Evolutionary conservation across 768 basidiomycete genomes (phyloP), one percentile per base, ranked within the genome.

Genomic region (Scleroderma bovista): DNA sequence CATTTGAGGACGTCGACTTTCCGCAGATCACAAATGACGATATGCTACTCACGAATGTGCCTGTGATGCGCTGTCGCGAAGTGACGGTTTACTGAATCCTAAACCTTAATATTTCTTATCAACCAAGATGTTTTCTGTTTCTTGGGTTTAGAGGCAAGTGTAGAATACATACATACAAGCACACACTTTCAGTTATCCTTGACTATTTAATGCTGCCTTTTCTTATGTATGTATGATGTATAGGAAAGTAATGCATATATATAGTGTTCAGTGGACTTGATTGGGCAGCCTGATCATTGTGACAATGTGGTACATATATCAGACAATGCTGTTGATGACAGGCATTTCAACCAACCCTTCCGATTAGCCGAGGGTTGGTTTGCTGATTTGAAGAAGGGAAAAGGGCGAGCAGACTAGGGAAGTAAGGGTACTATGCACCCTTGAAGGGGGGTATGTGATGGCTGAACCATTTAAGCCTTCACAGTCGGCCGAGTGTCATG

Each of bases 61-160:
- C 55, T 57, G 54, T 22, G 45, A 44, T 44, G 6, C 45, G 53
- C 31, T 52, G 59, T 54, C 57, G 59, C 38, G 54, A 56, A 1
- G 56, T 64, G 50, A 57, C 53, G 12, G 63, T 57, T 17, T 65
- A 51, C 38, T 64, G 31, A 54, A 45, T 15, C 2, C n/a, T 13
- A 12, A 11, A 11, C 22, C 15, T 12, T 9, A 29, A 36, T 13
- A n/a, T n/a, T 36, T 36, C 6, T 36, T n/a, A n/a, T 36, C 34
- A 13, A 36, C 6, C 34, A 36, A 5, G 12, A 36, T 36, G 13
- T 36, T n/a, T 36, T 36, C n/a, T 36, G 12, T 36, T 36, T 15
- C n/a, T 36, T 36, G 12, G 34, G 12, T 5, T 29, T 29, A 29
- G 26, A 29, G 9, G 26, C 26, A 29, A 29, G 41, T 43, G 41